Conservation (phyloP, 2,329 filamentous ascomycete species). For the Macroventuria anomochaeta region DNA sequence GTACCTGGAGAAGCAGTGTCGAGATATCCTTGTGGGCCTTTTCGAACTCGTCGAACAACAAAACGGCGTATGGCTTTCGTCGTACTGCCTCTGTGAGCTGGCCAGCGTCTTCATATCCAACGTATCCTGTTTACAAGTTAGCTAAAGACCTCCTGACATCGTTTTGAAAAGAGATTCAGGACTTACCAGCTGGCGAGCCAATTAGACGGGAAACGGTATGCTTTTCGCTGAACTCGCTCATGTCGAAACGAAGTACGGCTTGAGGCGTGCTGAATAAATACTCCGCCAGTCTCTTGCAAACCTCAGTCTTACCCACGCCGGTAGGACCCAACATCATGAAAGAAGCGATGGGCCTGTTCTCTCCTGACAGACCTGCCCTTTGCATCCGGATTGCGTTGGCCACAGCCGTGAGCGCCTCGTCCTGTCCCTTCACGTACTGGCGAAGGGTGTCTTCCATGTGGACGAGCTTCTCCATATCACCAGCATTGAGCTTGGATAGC, state of each 20-base stretch:
- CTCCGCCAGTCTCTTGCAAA: slow-evolving; percentile 92
- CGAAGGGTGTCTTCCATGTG: slow-evolving; percentile 92
- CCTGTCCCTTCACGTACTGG: slow-evolving; percentile 86
- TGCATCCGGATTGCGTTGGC: slow-evolving; percentile 94
- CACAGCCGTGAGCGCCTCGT: slow-evolving; percentile 89
- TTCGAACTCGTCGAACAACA: slow-evolving; percentile 97
- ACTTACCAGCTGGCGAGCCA: slow-evolving; percentile 80
- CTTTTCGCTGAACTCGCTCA: slow-evolving; percentile 97
- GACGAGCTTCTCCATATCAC: slow-evolving; percentile 92
- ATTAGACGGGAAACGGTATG: slow-evolving; percentile 94
- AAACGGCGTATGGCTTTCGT: slow-evolving; percentile 91
- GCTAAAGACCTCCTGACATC: not conserved
- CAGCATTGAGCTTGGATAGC: slow-evolving; percentile 87
- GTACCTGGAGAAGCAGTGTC: slow-evolving; percentile 86
- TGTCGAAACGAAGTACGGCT: slow-evolving; percentile 93
- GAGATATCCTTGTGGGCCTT: slow-evolving; percentile 97
- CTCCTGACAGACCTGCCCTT: slow-evolving; percentile 86
- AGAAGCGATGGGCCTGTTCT: slow-evolving; percentile 88
- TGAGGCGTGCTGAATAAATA: slow-evolving; percentile 93
- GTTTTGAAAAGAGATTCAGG: not conserved
- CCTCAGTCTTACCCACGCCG: slow-evolving; percentile 94
- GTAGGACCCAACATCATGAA: slow-evolving; percentile 99
- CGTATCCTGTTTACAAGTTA: slow-evolving; percentile 59
- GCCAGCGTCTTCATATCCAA: slow-evolving; percentile 95
- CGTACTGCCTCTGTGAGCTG: slow-evolving; percentile 95